These are phyloP conservation scores for Corymbia calophylla DNA, from an alignment of 441 rosid genomes.

Conservation along the genomic window DNA sequence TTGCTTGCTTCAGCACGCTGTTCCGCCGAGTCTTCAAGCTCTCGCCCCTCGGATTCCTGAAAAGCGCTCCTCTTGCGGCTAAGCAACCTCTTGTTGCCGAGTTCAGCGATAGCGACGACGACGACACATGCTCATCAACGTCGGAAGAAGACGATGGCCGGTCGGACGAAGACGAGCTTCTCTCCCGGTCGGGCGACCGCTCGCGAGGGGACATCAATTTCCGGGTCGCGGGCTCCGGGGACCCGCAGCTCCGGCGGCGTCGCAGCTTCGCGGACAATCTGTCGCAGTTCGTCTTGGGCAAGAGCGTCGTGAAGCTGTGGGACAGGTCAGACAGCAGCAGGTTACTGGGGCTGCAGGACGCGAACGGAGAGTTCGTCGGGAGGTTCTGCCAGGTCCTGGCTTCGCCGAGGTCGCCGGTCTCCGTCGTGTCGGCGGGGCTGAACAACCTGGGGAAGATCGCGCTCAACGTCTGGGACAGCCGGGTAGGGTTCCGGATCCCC, in stretches of 20 bases:
- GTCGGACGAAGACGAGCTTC: conserved; percentile 30
- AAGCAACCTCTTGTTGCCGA: neutral
- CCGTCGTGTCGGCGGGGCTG: conserved; percentile 29
- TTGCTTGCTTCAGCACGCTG: neutral
- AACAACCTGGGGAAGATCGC: conserved; percentile 9
- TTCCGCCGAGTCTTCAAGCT: neutral
- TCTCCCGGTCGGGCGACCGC: neutral
- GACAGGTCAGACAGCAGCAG: conserved; percentile 27
- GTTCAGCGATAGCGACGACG: conserved; percentile 14
- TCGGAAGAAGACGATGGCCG: conserved; percentile 8
- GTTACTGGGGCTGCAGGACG: conserved; percentile 3
- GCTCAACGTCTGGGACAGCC: conserved; percentile 60
- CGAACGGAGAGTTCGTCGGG: conserved; percentile 12
- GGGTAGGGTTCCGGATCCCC: conserved; percentile 34
- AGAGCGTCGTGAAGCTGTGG: conserved; percentile 85
- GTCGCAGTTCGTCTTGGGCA: conserved; percentile 55
- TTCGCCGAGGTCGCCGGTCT: conserved; percentile 25
- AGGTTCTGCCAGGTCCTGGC: neutral
- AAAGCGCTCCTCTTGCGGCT: neutral
- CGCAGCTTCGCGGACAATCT: conserved; percentile 51
- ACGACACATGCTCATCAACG: conserved; percentile 7
- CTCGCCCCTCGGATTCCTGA: neutral
- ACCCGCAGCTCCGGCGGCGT: conserved; percentile 19
- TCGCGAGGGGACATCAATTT: neutral
- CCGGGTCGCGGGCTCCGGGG: conserved; percentile 4